phyloP scores from a whole-genome alignment of 2,329 filamentous ascomycete genomes.

The Sporothrix pseudoabietina region DNA sequence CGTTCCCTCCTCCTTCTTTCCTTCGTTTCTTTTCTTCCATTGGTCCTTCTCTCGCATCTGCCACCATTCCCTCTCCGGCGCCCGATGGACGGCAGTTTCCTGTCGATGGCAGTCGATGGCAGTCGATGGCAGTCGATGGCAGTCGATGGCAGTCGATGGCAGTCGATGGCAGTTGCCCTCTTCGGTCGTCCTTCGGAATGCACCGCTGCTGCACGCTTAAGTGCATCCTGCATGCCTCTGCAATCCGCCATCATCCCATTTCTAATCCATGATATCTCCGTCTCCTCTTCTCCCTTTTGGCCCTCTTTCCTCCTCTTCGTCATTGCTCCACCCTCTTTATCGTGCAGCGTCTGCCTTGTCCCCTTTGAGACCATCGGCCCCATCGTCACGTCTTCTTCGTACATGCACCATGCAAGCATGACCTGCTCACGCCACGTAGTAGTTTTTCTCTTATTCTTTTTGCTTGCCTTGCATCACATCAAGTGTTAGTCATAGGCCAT shows the following conservation, averaged over 20 bases:
- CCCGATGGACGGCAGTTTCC: neutral
- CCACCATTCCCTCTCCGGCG: constrained; percentile 10
- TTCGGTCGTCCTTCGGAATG: constrained; percentile 21
- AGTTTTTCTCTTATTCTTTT: too few relatives aligned
- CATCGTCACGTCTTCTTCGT: neutral
- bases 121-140: too few relatives aligned
- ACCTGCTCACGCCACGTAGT: neutral
- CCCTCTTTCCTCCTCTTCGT: neutral
- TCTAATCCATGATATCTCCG: neutral
- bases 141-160: neutral
- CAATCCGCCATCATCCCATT: neutral
- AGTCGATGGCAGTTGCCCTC: neutral
- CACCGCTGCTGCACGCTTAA: constrained; percentile 23
- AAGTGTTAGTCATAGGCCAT: constrained; percentile 1
- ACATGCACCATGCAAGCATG: constrained; percentile 14
- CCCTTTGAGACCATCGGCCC: too few relatives aligned
- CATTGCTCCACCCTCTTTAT: constrained; percentile 8
- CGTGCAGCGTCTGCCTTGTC: constrained; percentile 15
- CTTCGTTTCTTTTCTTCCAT: constrained; percentile 17
- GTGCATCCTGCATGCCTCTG: constrained; percentile 22
- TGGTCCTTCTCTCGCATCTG: constrained; percentile 23
- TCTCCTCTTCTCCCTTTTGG: neutral
- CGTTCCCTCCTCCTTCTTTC: neutral
- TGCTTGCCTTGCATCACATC: neutral
- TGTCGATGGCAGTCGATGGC: neutral